Evolutionary conservation across 1,139 yeast species (phyloP), one percentile per base, ranked within the genome.

Genomic region (Suhomyces choctaworum): DNA sequence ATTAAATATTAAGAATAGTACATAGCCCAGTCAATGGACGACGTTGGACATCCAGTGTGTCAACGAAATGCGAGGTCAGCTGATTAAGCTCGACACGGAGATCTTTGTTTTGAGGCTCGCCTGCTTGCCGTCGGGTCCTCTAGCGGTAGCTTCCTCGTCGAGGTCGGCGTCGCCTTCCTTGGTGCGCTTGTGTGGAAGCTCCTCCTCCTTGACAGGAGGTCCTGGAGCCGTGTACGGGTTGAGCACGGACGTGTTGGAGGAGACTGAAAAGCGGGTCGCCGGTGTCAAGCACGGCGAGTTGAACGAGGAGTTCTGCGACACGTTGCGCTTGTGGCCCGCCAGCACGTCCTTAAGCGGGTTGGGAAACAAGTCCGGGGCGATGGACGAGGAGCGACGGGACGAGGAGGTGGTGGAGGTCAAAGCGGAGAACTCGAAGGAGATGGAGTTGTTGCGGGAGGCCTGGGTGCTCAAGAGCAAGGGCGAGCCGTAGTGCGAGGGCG

Each of bases 351-450:
- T 48, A 27, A 47, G 38, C 9, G 72, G 70, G 39, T 65, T 65
- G 9, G 73, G 72, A 51, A 66, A 67, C 34, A 63, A 60, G 35
- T 67, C 73, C 1, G 70, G 70, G 6, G 70, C 69, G 27, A 64
- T 58, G 28, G 43, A 42, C 6, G 68, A 62, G 22, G 69, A 63
- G 29, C 70, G 55, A 45, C 72, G 56, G 23, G 64, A 58, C 34
- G 59, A 56, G 34, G 54, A 56, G 21, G 54, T 51, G 8, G 68
- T 58, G 16, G 51, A 43, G 33, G 48, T 52, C 31, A 60, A 44
- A 3, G 51, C 45, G 16, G 56, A 50, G 30, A 62, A 56, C 36
- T 66, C 73, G 44, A 62, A 60, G 5, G 65, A 54, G 20, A 66
- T 60, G 13, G 71, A 65, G 47, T 66, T 65, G 41, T 64, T 62